phyloP scores from a whole-genome alignment of 2,329 filamentous ascomycete species.

The Rhytidhysteron rufulum region DNA sequence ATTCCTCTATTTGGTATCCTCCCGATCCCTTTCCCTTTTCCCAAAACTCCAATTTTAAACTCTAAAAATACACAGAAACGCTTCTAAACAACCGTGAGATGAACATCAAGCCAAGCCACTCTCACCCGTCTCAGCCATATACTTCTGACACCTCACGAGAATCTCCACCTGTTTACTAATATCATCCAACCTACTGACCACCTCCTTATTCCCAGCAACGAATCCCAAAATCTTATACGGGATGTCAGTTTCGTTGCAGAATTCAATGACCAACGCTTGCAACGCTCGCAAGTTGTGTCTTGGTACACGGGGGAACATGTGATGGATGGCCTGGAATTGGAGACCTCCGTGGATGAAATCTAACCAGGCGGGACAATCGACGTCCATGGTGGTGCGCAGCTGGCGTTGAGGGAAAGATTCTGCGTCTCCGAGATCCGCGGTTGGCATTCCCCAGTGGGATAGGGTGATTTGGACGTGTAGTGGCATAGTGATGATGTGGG shows the following conservation, averaged over 20 bases:
- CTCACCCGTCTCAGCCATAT: slow-evolving; percentile 38
- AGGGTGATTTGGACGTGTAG: slow-evolving; percentile 88
- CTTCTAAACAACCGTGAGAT: too few relatives aligned
- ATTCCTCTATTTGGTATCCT: too few relatives aligned
- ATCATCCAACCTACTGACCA: slow-evolving; percentile 72
- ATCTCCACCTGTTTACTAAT: slow-evolving; percentile 73
- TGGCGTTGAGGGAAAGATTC: slow-evolving; percentile 90
- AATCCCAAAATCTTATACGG: slow-evolving; percentile 86
- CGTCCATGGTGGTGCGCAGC: slow-evolving; percentile 90
- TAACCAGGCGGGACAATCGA: slow-evolving; percentile 82
- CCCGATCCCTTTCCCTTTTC: too few relatives aligned
- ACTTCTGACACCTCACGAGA: slow-evolving; percentile 34
- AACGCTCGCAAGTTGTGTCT: slow-evolving; percentile 75
- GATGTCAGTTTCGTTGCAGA: slow-evolving; percentile 77
- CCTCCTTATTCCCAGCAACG: slow-evolving; percentile 75
- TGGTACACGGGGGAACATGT: slow-evolving; percentile 78
- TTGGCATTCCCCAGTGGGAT: slow-evolving; percentile 92
- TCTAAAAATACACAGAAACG: too few relatives aligned
- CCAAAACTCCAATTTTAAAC: too few relatives aligned
- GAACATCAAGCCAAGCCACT: slow-evolving; percentile 29
- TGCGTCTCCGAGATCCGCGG: slow-evolving; percentile 73
- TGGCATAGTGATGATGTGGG: slow-evolving; percentile 75
- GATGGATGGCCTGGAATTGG: slow-evolving; percentile 87
- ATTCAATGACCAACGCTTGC: slow-evolving; percentile 73
- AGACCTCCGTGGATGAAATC: slow-evolving; percentile 86